These are phyloP conservation scores for Epichloe sylvatica DNA, from an alignment of 2,329 filamentous ascomycete species.

Conservation along the genomic window DNA sequence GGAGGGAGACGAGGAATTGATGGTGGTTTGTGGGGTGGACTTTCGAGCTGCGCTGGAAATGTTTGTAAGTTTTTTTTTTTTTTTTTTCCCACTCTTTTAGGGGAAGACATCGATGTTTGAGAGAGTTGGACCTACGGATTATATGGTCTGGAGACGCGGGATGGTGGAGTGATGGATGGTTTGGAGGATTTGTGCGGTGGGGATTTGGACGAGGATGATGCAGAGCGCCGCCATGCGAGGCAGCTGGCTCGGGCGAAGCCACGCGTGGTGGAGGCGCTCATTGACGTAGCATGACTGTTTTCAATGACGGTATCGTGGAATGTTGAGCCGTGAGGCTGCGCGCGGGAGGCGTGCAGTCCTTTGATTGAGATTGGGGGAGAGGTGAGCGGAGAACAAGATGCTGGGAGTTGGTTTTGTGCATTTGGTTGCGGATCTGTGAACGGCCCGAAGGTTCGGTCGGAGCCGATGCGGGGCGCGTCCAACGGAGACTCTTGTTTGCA, in stretches of 20 bases:
- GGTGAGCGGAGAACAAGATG: no score
- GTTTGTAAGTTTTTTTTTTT: not conserved
- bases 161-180: constrained; percentile 8
- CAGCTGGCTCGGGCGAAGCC: constrained; percentile 11
- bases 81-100: not conserved
- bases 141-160: constrained; percentile 15
- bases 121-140: constrained; percentile 16
- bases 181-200: constrained; percentile 9
- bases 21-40: not conserved
- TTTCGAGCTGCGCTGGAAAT: not conserved
- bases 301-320: not conserved
- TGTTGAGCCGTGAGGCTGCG: no score
- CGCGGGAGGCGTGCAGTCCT: no score
- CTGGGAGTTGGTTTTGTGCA: no score
- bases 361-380: no score
- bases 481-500: not conserved
- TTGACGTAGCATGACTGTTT: constrained; percentile 9
- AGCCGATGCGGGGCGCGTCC: not conserved
- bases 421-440: not conserved
- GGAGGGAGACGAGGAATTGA: constrained; percentile 6
- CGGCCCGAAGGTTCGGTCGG: not conserved
- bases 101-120: not conserved
- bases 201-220: constrained; percentile 15
- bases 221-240: constrained; percentile 17
- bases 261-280: constrained; percentile 17